Evolutionary conservation across 345 rosid species (phyloP), one percentile per base, ranked within the genome.

Genomic region (Chamaenerion angustifolium): DNA sequence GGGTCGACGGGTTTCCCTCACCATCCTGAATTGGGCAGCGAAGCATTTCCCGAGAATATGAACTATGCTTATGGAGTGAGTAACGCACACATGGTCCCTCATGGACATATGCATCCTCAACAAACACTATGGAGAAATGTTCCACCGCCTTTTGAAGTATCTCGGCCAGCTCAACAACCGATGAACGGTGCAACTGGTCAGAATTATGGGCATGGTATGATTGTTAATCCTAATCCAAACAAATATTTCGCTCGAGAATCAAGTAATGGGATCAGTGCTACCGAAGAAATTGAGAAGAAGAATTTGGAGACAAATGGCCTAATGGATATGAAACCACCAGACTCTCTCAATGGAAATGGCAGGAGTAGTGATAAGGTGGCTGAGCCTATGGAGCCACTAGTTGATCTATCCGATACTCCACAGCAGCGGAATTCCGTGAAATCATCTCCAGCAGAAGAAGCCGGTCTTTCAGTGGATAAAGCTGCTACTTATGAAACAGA

Each of bases 401-500:
- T 68, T 63, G 64, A 67, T 52, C 63, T 49, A 45, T 67, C 76
- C 60, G 75, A 74, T 64, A 68, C 77, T 64, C 67, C 77, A 48
- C 87, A 31, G 8, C 93, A n/a, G 81, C 93, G 15, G 82, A 77
- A 56, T 59, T 75, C 92, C 47, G 79, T 77, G 49, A 84, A 76
- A 63, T 80, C 63, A 52, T 93, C 83, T 31, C 86, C 96, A 58
- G 83, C 77, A 45, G 79, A 77, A 58, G 50, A 40, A 17, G 16
- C 17, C 19, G 2, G 15, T 47, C 51, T 16, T 47, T 52, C 68
- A 46, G 57, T 52, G 15, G 52, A 71, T 60, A 60, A 58, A 42
- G 48, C 49, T 48, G 59, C 47, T 52, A 63, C 52, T 45, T 61
- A 65, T 52, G 88, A 69, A 46, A 61, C 57, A 12, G 47, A 47